These are phyloP conservation scores for Diutina ranongensis DNA, from an alignment of 1,139 yeast genomes.

Conservation along the genomic window DNA sequence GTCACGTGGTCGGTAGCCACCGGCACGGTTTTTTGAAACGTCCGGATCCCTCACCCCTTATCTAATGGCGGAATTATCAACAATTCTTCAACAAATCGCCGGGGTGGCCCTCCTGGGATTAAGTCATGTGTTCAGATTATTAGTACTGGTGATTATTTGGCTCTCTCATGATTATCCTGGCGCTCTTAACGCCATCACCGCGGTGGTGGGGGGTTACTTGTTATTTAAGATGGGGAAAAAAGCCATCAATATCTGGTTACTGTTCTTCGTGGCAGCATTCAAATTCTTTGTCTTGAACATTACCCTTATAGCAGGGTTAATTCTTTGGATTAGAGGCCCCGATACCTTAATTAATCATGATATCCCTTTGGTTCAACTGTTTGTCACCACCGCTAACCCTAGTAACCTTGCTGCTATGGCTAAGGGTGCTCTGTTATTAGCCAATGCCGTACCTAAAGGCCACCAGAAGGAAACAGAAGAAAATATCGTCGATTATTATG, in stretches of 20 bases:
- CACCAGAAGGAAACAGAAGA: not conserved
- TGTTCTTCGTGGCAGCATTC: not conserved
- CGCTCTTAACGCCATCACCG: constrained; percentile 1
- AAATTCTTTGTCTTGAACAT: not conserved
- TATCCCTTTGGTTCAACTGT: not conserved
- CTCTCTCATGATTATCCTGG: constrained; percentile 3
- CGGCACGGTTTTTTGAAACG: no score
- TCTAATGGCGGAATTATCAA: not conserved
- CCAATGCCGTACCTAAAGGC: not conserved
- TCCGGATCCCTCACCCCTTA: no score
- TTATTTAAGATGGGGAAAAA: not conserved
- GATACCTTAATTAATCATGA: constrained; percentile 1
- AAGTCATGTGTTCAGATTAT: not conserved
- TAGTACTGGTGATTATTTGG: not conserved
- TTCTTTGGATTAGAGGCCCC: constrained; percentile 1
- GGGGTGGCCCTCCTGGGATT: not conserved
- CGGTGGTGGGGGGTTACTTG: not conserved
- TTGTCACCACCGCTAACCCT: not conserved
- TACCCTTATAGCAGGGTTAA: not conserved
- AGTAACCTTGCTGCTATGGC: not conserved
- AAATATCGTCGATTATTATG: not conserved
- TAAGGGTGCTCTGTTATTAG: not conserved
- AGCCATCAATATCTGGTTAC: not conserved
- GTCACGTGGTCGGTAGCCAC: not conserved
- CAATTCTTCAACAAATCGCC: not conserved